phyloP scores from a whole-genome alignment of 2,329 filamentous ascomycete species.

The Sporothrix globosa region DNA sequence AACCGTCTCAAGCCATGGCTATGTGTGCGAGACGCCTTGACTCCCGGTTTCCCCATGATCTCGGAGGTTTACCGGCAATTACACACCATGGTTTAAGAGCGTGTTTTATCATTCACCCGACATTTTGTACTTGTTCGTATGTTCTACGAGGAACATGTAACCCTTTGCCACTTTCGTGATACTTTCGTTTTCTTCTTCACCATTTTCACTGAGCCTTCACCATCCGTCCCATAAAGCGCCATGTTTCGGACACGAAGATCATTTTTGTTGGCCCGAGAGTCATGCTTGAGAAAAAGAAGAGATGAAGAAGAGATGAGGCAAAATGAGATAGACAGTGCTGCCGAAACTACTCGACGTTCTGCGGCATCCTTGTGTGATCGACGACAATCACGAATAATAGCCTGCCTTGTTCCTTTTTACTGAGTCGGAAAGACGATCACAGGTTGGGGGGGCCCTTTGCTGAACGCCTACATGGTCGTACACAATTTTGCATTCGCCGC shows the following conservation, averaged over 20 bases:
- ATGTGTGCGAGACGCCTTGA: too few species aligned
- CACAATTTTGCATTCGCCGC: neutral
- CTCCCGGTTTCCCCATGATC: too few species aligned
- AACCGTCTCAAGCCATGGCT: too few species aligned
- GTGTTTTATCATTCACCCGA: too few species aligned
- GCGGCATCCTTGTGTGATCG: slow-evolving; percentile 1
- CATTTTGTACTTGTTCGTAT: too few species aligned
- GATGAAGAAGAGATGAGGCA: neutral
- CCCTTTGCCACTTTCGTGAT: too few species aligned
- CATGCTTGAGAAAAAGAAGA: neutral
- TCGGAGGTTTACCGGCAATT: too few species aligned
- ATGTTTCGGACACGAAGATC: neutral
- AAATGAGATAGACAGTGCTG: too few species aligned
- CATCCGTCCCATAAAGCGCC: neutral
- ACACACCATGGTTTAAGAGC: too few species aligned
- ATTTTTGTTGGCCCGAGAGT: neutral
- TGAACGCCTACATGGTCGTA: too few species aligned
- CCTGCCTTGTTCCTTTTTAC: neutral
- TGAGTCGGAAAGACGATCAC: neutral
- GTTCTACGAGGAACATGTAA: too few species aligned
- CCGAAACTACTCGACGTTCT: neutral
- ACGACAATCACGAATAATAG: neutral
- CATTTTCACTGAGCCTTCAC: neutral
- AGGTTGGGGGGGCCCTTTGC: neutral
- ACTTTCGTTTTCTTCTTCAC: neutral